These are phyloP conservation scores for Cadophora gregata DNA, from an alignment of 2,329 filamentous ascomycete species.

Conservation along the genomic window DNA sequence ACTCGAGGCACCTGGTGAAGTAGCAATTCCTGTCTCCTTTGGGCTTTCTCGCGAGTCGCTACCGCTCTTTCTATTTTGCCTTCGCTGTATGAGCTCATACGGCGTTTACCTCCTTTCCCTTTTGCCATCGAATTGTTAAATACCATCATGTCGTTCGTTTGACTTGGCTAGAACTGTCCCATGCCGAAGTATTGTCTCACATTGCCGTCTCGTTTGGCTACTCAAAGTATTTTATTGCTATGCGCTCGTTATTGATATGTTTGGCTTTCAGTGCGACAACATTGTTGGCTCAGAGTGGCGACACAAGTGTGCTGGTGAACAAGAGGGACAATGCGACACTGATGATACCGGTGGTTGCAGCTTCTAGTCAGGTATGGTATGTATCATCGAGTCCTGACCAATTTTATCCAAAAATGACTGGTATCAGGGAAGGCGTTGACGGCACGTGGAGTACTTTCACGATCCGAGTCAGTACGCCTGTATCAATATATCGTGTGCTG, in stretches of 20 bases:
- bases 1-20: constrained; percentile 6
- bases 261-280: constrained; percentile 10
- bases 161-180: background rate
- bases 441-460: constrained; percentile 51
- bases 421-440: constrained; percentile 43
- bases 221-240: constrained; percentile 13
- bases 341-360: constrained; percentile 31
- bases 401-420: constrained; percentile 3
- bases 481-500: constrained; percentile 46
- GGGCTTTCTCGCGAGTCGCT: background rate
- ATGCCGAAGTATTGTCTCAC: background rate
- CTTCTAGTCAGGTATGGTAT: constrained; percentile 34
- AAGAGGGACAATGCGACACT: constrained; percentile 34
- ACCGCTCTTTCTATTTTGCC: constrained; percentile 5
- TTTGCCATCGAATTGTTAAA: constrained; percentile 8
- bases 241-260: constrained; percentile 31
- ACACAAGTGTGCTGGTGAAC: constrained; percentile 7
- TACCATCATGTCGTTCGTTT: constrained; percentile 10
- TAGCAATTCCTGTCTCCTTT: constrained; percentile 6
- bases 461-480: constrained; percentile 48
- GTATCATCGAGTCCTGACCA: background rate
- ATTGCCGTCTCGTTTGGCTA: constrained; percentile 9
- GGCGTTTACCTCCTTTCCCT: background rate
- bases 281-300: constrained; percentile 5
- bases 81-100: constrained; percentile 4